Base-by-base conservation (phyloP, 2,329 filamentous ascomycete genomes). In the Macrophomina phaseolina region DNA sequence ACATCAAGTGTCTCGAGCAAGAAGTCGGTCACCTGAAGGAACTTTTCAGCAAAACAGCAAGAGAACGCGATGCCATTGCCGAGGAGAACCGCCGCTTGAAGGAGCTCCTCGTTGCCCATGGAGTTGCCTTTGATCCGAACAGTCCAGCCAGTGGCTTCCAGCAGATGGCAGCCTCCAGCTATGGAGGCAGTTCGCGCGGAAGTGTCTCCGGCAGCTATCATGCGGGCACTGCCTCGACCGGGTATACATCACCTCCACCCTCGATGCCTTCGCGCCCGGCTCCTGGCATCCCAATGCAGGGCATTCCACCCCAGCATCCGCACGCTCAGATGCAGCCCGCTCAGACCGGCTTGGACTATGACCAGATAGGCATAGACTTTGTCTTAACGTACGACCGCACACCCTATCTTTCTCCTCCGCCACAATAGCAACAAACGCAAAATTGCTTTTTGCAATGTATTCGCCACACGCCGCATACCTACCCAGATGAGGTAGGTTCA, bases 1-100 rank as follows among this genome's bases (percentile, higher is more conserved):
- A 98, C 78, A 96, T 97, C 82, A 96, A 96, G 78, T 89, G 91
- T 11, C 87, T 98, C 16, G 95, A 99, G 79, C 90, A 94, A 74
- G 93, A 98, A 80, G 91, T 98, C 5, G 84, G 96, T 23, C 90
- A 93, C 58, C 84, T 98, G 51, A 95, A 96, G 77, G 93, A 97
- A 76, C 86, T 90, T n/a, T 94, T 90, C 74, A 89, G 89, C 73
- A 89, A 86, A 61, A 86, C 90, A 18, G 86, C 88, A 6, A 89
- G 91, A 71, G 92, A 96, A 76, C 92, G 93, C 74, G 88, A 94
- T 64, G 85, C 87, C 62, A 82, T 94, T 8, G 85, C 87, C 53
- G 89, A 93, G 65, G 94, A 98, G 79, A 97, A 97, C 74, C 86
- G 86, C 51, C 87, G 91, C 64, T 83, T 99, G 64, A 91, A 84